Base-by-base conservation (phyloP, 306 rosid genomes). In the Ceratonia siliqua region DNA sequence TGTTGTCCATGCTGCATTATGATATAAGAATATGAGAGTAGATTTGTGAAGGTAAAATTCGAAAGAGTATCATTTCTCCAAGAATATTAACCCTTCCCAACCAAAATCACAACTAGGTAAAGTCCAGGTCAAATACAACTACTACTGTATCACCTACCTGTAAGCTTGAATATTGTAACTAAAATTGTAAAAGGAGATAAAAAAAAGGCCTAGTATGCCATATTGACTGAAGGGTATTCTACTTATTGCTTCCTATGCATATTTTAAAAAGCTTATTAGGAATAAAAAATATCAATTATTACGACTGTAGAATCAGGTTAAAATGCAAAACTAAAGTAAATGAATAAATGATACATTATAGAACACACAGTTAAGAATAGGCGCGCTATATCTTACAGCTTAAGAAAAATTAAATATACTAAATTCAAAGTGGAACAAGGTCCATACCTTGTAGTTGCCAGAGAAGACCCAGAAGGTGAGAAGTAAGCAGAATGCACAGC, bases 401-500 rank as follows among this genome's bases (percentile, higher is more conserved):
- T 78, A 8, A n/a, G n/a, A 45, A 62, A 8, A 68, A 36, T 8
- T 8, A 7, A 48, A 62, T 38, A 8, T 54, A 38, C 46, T 36
- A 48, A 54, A 28, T 35, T 50, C 36, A 25, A 20, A 57, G 56
- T 2, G 32, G 27, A 78, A 11, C 56, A 68, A 58, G 63, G 42
- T 68, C 14, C 79, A 48, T 63, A 94, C 99, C 99, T 87, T 65
- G 97, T 90, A 33, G 96, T 92, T 52, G 91, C 96, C 10, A 94
- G 79, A 77, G 66, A 80, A 80, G 83, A 27, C 78, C 97, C 97
- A 72, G 91, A 90, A 64, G 96, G 97, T n/a, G 97, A 92, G 79
- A 94, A 94, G 72, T 81, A 90, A 8, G 97, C 99, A 39, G 99
- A 92, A 21, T 94, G 92, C 68, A 90, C 87, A 63, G 95, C 82